These are phyloP conservation scores for Trichosanthes cucumerina DNA, from an alignment of 306 rosid genomes.

Conservation along the genomic window DNA sequence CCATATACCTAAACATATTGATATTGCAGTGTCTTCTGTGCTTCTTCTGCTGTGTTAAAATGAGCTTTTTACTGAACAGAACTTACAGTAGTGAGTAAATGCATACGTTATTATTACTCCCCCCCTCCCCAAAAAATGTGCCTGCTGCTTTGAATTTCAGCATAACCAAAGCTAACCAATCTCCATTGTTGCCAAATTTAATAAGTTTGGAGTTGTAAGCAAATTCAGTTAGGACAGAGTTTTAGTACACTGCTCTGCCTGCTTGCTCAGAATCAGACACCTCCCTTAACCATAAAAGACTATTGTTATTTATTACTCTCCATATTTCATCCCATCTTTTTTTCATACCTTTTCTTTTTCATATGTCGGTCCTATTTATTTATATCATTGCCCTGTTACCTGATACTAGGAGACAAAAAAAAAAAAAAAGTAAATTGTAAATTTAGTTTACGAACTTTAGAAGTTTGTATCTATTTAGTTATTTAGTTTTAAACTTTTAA, in stretches of 20 bases:
- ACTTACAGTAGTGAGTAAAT: slow-evolving; percentile 5
- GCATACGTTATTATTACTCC: background rate
- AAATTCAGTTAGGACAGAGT: background rate
- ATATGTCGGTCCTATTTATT: background rate
- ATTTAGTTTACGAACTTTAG: background rate
- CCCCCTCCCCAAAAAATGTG: background rate
- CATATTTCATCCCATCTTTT: background rate
- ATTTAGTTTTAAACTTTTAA: background rate
- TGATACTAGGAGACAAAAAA: background rate
- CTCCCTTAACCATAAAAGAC: slow-evolving; percentile 1
- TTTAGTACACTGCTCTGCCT: background rate
- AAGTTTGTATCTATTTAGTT: background rate
- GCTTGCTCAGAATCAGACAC: background rate
- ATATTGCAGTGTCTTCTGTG: background rate
- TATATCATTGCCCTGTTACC: background rate
- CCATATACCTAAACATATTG: background rate
- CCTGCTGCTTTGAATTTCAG: background rate
- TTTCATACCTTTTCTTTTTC: background rate
- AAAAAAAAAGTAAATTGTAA: background rate
- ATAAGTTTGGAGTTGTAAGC: background rate
- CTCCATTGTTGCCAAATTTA: background rate
- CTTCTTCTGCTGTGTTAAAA: background rate
- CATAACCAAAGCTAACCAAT: background rate
- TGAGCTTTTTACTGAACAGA: background rate
- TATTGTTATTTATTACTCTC: background rate